These are phyloP conservation scores for Tolypocladium sp. DNA, from an alignment of 2,329 filamentous ascomycete species.

Conservation along the genomic window DNA sequence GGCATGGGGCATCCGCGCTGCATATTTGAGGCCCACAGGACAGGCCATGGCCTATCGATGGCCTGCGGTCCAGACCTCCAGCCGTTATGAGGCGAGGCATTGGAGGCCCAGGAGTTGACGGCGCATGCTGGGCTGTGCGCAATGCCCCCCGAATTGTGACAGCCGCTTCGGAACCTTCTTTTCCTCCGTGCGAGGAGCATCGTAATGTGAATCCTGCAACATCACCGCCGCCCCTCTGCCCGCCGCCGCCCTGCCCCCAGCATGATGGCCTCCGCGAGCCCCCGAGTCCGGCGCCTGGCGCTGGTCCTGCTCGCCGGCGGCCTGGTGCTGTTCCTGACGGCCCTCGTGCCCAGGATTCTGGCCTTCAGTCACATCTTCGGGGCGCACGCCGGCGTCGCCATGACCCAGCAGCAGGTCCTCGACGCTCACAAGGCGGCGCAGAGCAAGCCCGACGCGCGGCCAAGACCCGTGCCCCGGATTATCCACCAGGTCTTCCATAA, in stretches of 20 bases:
- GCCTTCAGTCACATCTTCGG: constrained; percentile 1
- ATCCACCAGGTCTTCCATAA: constrained; percentile 4
- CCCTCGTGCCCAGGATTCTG: background rate
- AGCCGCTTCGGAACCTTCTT: background rate
- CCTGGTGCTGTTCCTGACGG: background rate
- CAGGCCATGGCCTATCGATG: too few relatives aligned
- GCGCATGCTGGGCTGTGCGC: background rate
- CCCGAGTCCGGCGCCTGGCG: background rate
- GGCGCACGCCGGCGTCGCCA: constrained; percentile 1
- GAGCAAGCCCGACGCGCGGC: background rate
- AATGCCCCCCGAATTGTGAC: background rate
- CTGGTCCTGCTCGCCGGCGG: background rate
- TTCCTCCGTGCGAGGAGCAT: background rate
- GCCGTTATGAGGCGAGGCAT: background rate
- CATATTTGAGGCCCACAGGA: background rate
- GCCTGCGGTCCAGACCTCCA: background rate
- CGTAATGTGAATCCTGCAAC: background rate
- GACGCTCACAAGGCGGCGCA: background rate
- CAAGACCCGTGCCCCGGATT: constrained; percentile 3
- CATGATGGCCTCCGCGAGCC: background rate
- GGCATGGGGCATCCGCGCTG: background rate
- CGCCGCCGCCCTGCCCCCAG: background rate
- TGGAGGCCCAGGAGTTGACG: background rate
- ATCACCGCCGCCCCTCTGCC: background rate
- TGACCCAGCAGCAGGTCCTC: constrained; percentile 1